Evolutionary conservation across 106 monocot genomes (phyloP), one percentile per base, ranked within the genome.

Genomic region (Dioscorea dumetorum): DNA sequence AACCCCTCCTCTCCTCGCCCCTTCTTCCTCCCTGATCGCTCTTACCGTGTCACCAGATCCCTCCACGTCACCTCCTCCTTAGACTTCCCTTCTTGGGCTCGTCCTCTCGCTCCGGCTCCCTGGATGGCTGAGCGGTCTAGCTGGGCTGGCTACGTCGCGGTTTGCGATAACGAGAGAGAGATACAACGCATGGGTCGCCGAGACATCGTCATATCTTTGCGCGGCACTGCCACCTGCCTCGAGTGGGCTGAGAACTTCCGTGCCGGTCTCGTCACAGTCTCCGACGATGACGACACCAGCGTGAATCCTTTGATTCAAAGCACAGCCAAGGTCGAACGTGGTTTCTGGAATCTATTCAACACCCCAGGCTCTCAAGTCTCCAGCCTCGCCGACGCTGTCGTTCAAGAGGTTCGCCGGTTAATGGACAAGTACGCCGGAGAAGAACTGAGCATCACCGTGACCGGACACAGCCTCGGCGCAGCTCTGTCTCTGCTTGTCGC

Each of bases 81-180:
- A 67, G 66, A 75, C 10, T 31, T 75, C 22, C 74, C 82, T 48
- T 2, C 4, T 33, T 76, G 66, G 76, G 33, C 62, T 7, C 10
- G 11, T 18, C 14, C 22, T 8, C 50, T 50, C 19, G 67, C 64
- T 5, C 78, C 77, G 16, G 54, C 18, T 5, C 58, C 61, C 14
- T 77, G 79, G 84, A 63, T 73, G 60, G 33, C 72, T 28, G 73
- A 79, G 65, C 41, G 62, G 8, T 76, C 82, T 20, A 81, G 78
- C 76, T 82, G 86, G 86, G 62, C 82, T 60, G 86, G 86, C 8
- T 86, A 73, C 79, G 86, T 82, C 24, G 86, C 86, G 54, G 86
- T 86, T 57, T 86, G 82, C 67, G 79, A 82, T 21, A 32, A 24
- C 66, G 69, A 59, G 4, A 32, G 57, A 1, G 86, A 86, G 79